Conservation (phyloP, 225 moss, liverwort and hornwort genomes). For the Pseudisothecium myosuroides region DNA sequence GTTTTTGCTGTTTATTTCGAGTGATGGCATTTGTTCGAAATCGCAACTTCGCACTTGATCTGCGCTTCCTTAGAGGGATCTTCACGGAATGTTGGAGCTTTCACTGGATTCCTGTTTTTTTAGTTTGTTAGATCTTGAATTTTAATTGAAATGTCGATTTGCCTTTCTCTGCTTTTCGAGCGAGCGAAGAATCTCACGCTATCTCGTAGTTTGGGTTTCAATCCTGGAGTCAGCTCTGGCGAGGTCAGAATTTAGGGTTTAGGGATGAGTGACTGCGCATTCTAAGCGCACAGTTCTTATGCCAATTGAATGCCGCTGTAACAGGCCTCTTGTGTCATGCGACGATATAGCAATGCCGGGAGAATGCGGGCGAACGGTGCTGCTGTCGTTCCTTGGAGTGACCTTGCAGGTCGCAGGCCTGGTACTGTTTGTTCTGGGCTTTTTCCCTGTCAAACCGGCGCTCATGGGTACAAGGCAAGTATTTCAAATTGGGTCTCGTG, state of each 20-base stretch:
- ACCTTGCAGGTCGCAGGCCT: conserved; percentile 61
- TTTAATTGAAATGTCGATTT: not conserved
- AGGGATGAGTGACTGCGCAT: not conserved
- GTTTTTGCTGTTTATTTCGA: not conserved
- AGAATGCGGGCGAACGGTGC: conserved; percentile 12
- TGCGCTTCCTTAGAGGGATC: not conserved
- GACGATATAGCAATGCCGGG: conserved; percentile 20
- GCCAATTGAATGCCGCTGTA: not conserved
- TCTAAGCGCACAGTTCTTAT: not conserved
- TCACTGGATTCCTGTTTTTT: not conserved
- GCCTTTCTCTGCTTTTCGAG: not conserved
- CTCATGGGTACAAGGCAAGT: conserved; percentile 50
- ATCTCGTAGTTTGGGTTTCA: not conserved
- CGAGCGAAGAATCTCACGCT: not conserved
- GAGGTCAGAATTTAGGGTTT: not conserved
- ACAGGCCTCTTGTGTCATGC: conserved; percentile 3
- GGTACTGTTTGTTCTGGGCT: conserved; percentile 63
- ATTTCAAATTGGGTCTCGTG: not conserved
- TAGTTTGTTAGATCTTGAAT: not conserved
- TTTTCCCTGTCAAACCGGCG: conserved; percentile 82
- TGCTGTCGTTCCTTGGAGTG: conserved; percentile 17
- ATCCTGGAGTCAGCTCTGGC: not conserved
- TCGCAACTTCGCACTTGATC: not conserved
- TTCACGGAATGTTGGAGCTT: not conserved
- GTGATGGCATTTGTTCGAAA: not conserved